phyloP scores from a whole-genome alignment of 2,329 filamentous ascomycete species.

The Neurospora crassa region DNA sequence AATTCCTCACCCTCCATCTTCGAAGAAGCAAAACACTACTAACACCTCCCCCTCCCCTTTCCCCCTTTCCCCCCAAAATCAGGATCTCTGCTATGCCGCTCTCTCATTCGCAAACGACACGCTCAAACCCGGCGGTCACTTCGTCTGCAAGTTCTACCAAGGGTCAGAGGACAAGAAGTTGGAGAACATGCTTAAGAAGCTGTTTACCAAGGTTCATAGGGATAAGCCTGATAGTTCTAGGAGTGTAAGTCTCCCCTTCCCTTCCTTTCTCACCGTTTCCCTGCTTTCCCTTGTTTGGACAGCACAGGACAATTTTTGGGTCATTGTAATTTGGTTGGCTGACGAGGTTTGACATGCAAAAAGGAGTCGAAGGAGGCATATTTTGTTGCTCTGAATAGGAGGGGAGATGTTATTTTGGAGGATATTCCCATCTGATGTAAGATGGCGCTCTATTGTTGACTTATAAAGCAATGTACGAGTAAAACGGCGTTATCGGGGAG shows the following conservation, averaged over 20 bases:
- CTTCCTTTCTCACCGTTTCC: not conserved
- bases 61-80: constrained; percentile 3
- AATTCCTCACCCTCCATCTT: not conserved
- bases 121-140: constrained; percentile 72
- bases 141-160: constrained; percentile 97
- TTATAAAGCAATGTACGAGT: constrained; percentile 15
- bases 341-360: not conserved
- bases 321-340: not conserved
- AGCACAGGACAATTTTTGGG: not conserved
- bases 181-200: constrained; percentile 60
- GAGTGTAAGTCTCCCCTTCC: constrained; percentile 46
- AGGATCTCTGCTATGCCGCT: constrained; percentile 88
- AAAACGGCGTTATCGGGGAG: not conserved
- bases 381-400: constrained; percentile 71
- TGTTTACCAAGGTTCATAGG: constrained; percentile 73
- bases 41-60: not conserved
- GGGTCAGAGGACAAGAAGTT: constrained; percentile 75
- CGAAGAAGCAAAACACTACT: not conserved
- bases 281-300: not conserved
- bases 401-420: constrained; percentile 28
- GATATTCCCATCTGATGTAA: constrained; percentile 12
- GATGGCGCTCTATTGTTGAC: constrained; percentile 14
- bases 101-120: constrained; percentile 79
- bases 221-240: constrained; percentile 90
- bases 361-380: constrained; percentile 75